Base-by-base conservation (phyloP, 352 stramenopile genomes). In the Blastocystis hominis region DNA sequence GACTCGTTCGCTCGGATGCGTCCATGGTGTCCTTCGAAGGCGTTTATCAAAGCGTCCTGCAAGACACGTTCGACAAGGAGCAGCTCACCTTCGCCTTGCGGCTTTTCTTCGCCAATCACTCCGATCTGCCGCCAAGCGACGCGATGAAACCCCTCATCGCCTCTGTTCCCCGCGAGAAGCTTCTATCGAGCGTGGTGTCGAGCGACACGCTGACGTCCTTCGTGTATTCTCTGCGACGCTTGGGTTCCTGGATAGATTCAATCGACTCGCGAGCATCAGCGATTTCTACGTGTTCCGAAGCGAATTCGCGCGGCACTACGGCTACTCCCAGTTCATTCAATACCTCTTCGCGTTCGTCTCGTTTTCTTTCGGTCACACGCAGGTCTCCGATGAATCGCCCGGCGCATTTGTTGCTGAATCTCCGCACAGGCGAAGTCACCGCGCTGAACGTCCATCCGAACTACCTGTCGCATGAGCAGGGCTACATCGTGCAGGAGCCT, bases 271-370 rank as follows among this genome's bases (percentile, higher is more conserved):
- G 5, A 47, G 38, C 9, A 2, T 61, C 15, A 7, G 38, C 9
- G 70, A 80, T 38, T 80, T 61, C 20, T 80, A 62, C 17, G 38
- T 20, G 53, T 80, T 80, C 53, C 70, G 70, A 24, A 56, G 70
- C 34, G 70, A 80, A 36, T 80, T 80, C 54, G 70, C 50, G 70
- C 42, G 47, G 7, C 50, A 59, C 30, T 80, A 66, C 40, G 70
- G 42, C 24, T 64, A 80, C 53, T n/a, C 47, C n/a, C 70, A 80
- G 54, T 80, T 80, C 53, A 80, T 80, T 61, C 70, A 80, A 24
- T 47, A 64, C 38, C 54, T 80, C 15, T 62, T 80, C 40, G 42
- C 50, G 70, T 80, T 36, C 44, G 47, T 6, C 4, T 42, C 44
- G 4, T n/a, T 2, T 6, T 34, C n/a, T 61, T n/a, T 10, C 34